Conservation (phyloP, 2,329 filamentous ascomycete species). For the Chaetomium olivaceum region DNA sequence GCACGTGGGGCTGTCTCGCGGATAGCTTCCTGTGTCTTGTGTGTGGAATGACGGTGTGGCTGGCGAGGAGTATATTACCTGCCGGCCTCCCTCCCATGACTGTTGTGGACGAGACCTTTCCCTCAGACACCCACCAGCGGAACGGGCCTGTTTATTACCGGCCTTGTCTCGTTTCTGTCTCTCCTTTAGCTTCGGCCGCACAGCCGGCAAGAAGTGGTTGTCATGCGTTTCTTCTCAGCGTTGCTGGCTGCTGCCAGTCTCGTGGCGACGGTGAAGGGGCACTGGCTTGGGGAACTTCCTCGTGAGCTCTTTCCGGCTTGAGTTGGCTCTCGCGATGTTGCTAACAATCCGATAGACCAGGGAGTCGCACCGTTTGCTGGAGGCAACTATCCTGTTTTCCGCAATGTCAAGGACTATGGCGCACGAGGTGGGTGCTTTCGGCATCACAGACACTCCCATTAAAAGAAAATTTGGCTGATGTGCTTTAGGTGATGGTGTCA, state of each 20-base stretch:
- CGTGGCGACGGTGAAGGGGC: conserved; percentile 34
- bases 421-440: conserved; percentile 41
- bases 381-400: conserved; percentile 46
- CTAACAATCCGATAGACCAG: conserved; percentile 40
- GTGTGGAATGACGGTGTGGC: conserved; percentile 4
- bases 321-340: neutral
- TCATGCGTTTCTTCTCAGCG: conserved; percentile 36
- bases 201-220: neutral
- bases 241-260: conserved; percentile 37
- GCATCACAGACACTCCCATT: neutral
- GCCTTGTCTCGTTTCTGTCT: conserved; percentile 8
- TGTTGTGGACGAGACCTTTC: neutral
- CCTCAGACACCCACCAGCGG: neutral
- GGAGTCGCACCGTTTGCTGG: conserved; percentile 47
- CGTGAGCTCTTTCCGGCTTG: conserved; percentile 28
- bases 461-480: neutral
- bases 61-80: conserved; percentile 7
- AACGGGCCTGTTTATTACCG: neutral
- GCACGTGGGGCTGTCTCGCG: conserved; percentile 16
- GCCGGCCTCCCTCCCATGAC: neutral
- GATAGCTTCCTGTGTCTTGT: conserved; percentile 6
- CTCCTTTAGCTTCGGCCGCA: neutral
- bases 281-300: conserved; percentile 39
- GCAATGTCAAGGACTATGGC: conserved; percentile 51
- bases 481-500: conserved; percentile 45